A percentile compares a stretch with the other conserved stretches of the same genome.
Conservation (phyloP, 2,329 filamentous ascomycete species). For the Sclerotinia trifoliorum region DNA sequence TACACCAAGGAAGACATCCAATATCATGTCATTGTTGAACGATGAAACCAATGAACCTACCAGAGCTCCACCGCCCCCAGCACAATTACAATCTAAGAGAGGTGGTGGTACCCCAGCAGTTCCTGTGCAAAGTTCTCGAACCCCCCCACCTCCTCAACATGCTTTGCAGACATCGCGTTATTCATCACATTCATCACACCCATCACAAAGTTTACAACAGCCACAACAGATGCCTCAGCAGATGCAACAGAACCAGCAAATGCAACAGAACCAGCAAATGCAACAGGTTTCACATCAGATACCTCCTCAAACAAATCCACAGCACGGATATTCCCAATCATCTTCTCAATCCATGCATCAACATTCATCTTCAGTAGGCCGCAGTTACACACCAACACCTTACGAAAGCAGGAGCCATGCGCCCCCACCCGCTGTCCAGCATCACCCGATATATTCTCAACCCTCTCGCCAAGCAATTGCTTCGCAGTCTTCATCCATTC, state of each 20-base stretch:
- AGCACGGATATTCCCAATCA: constrained; percentile 50
- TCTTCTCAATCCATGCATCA: constrained; percentile 49
- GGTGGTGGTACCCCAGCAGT: constrained; percentile 28
- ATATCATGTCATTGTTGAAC: constrained; percentile 61
- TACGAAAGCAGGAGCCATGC: constrained; percentile 44
- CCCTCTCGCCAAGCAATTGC: constrained; percentile 34
- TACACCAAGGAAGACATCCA: constrained; percentile 59
- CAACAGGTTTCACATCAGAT: constrained; percentile 47
- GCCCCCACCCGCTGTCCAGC: constrained; percentile 39
- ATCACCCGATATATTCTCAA: constrained; percentile 39
- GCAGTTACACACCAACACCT: constrained; percentile 37
- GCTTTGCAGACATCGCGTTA: constrained; percentile 40
- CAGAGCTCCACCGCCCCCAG: constrained; percentile 32
- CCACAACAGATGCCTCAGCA: constrained; percentile 19
- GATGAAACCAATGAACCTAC: constrained; percentile 49
- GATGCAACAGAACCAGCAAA: constrained; percentile 27
- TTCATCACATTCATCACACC: constrained; percentile 32
- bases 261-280: constrained; percentile 26
- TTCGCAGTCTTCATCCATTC: constrained; percentile 33
- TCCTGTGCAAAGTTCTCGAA: constrained; percentile 26
- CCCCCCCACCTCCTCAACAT: constrained; percentile 36
- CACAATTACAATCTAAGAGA: constrained; percentile 33
- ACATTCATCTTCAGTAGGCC: constrained; percentile 44
- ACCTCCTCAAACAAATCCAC: constrained; percentile 43
- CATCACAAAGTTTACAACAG: constrained; percentile 28